A percentile compares a stretch with the other conserved stretches of the same genome.
Evolutionary conservation across 2,329 filamentous ascomycete species (phyloP).

Genomic region (Penicillium sp.): DNA sequence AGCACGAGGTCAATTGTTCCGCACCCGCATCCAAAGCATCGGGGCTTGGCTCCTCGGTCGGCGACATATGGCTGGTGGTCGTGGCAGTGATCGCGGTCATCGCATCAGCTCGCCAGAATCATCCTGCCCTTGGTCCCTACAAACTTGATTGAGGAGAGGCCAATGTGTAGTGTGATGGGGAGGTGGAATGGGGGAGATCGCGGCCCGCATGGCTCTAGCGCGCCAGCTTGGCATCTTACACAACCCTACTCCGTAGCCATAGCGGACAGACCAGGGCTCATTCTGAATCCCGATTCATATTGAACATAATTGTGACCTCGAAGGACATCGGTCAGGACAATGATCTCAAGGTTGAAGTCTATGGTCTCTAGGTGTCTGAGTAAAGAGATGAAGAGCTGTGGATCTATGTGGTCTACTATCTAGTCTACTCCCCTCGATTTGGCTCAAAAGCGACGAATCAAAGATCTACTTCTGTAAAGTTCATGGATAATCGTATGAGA

Average conservation of each 20-base stretch:
- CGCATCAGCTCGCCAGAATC: constrained; percentile 32
- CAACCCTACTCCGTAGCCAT: constrained; percentile 3
- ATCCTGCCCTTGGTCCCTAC: constrained; percentile 20
- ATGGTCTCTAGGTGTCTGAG: too few relatives aligned
- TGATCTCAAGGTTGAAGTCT: too few relatives aligned
- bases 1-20: constrained; percentile 12
- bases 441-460: too few relatives aligned
- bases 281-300: too few relatives aligned
- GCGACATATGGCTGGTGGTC: constrained; percentile 40
- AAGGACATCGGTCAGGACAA: too few relatives aligned
- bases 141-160: constrained; percentile 11
- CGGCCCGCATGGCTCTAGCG: constrained; percentile 15
- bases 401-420: too few relatives aligned
- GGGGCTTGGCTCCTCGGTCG: constrained; percentile 38
- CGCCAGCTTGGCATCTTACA: constrained; percentile 21
- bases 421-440: too few relatives aligned
- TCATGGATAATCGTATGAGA: too few relatives aligned
- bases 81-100: constrained; percentile 37
- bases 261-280: background rate
- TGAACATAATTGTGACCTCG: too few relatives aligned
- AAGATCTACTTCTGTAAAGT: too few relatives aligned
- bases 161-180: constrained; percentile 17
- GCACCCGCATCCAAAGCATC: constrained; percentile 50
- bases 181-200: constrained; percentile 8
- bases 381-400: too few relatives aligned